phyloP scores from a whole-genome alignment of 2,329 filamentous ascomycete genomes.

The Canariomyces notabilis region DNA sequence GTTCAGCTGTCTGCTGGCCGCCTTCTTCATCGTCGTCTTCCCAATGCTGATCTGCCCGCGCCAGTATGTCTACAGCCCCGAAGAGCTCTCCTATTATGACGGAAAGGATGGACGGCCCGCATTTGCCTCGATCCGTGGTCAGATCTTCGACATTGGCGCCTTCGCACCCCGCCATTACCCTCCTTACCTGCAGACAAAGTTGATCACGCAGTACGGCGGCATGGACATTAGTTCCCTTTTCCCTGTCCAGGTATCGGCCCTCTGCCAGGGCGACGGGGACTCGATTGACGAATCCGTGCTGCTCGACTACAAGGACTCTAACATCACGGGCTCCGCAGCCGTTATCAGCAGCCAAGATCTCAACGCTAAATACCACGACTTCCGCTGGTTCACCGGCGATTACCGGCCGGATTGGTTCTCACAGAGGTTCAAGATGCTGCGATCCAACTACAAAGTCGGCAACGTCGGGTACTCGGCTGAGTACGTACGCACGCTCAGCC shows the following conservation, averaged over 20 bases:
- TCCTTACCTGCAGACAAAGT: conserved; percentile 52
- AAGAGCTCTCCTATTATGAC: conserved; percentile 68
- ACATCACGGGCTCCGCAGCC: conserved; percentile 63
- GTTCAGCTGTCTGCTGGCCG: conserved; percentile 69
- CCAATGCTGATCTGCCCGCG: conserved; percentile 84
- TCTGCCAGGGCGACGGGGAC: conserved; percentile 75
- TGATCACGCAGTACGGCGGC: conserved; percentile 76
- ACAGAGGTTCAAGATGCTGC: conserved; percentile 77
- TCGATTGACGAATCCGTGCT: conserved; percentile 65
- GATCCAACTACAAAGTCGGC: conserved; percentile 77
- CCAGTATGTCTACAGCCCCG: conserved; percentile 77
- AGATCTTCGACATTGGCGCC: conserved; percentile 75
- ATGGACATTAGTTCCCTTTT: conserved; percentile 84
- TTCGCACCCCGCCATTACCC: conserved; percentile 80
- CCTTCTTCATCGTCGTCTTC: conserved; percentile 89
- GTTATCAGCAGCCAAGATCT: conserved; percentile 62
- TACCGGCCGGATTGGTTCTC: conserved; percentile 86
- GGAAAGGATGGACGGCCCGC: conserved; percentile 60
- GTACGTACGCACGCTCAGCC: conserved; percentile 67
- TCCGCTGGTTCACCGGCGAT: conserved; percentile 78
- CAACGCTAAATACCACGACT: conserved; percentile 86
- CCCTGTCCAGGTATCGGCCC: conserved; percentile 86
- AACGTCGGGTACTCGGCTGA: conserved; percentile 75
- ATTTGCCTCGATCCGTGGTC: conserved; percentile 79
- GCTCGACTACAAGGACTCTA: conserved; percentile 75